phyloP scores from a whole-genome alignment of 2,329 filamentous ascomycete species.

The Blastomyces emzantsi region DNA sequence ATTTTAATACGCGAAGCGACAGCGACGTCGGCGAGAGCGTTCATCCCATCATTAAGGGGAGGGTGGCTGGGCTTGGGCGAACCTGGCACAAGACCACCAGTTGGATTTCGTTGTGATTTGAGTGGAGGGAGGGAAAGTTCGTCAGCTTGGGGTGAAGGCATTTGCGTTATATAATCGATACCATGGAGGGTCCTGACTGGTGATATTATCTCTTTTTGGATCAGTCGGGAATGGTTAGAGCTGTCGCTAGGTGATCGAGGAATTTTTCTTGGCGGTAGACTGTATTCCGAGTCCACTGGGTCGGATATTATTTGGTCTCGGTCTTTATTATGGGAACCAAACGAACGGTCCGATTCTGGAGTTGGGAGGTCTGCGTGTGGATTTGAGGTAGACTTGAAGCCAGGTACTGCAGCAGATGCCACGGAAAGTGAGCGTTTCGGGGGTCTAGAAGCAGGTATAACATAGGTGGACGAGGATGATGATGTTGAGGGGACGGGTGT shows the following conservation, averaged over 20 bases:
- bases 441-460: conserved; percentile 7
- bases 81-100: not conserved
- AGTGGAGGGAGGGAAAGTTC: conserved; percentile 15
- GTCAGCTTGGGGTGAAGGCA: conserved; percentile 13
- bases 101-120: conserved; percentile 9
- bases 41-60: conserved; percentile 10
- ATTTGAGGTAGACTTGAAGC: not conserved
- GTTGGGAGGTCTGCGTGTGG: conserved; percentile 8
- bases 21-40: conserved; percentile 10
- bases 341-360: conserved; percentile 7
- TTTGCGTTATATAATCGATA: conserved; percentile 17
- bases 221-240: not conserved
- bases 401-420: conserved; percentile 1
- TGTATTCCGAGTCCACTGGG: not conserved
- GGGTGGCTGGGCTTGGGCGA: conserved; percentile 9
- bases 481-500: conserved; percentile 10
- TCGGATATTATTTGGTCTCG: not conserved
- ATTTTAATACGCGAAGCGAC: conserved; percentile 6
- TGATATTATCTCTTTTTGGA: conserved; percentile 2
- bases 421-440: conserved; percentile 13
- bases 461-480: conserved; percentile 7
- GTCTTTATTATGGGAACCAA: conserved; percentile 2
- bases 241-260: conserved; percentile 3
- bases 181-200: conserved; percentile 14
- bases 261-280: conserved; percentile 8